A percentile compares a stretch with the other conserved stretches of the same genome.
Evolutionary conservation across 192 early-diverging fungal genomes (phyloP).

Genomic region (Coemansia asiatica): DNA sequence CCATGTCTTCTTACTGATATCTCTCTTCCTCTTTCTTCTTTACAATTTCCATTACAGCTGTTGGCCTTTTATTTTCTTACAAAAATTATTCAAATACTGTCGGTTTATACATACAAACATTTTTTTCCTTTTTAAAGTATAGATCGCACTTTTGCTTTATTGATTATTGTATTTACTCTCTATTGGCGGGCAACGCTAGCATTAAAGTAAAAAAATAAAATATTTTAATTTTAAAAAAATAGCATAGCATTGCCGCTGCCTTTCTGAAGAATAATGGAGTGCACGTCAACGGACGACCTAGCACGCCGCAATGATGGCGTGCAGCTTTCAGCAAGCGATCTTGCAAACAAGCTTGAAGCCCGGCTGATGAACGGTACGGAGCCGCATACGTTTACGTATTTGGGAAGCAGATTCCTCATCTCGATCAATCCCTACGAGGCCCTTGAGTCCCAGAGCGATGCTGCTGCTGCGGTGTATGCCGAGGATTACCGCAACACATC

Average conservation of each 20-base stretch:
- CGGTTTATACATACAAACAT: too few relatives aligned
- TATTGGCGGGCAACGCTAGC: neutral
- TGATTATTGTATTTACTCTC: neutral
- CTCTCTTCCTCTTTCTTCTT: too few relatives aligned
- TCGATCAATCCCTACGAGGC: slow-evolving; percentile 69
- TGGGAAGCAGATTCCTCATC: slow-evolving; percentile 69
- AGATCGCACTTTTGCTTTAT: neutral
- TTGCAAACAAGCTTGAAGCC: slow-evolving; percentile 57
- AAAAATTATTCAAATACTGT: too few relatives aligned
- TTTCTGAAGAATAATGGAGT: slow-evolving; percentile 27
- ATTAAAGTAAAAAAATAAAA: neutral
- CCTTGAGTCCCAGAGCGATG: slow-evolving; percentile 59
- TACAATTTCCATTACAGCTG: too few relatives aligned
- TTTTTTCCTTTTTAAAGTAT: too few relatives aligned
- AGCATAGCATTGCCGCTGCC: neutral
- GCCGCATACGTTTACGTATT: slow-evolving; percentile 64
- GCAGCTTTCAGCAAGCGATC: slow-evolving; percentile 38
- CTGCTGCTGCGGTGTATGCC: slow-evolving; percentile 71
- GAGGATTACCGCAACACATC: slow-evolving; percentile 68
- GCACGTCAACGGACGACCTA: slow-evolving; percentile 41
- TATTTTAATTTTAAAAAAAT: too few relatives aligned
- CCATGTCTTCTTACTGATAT: too few relatives aligned
- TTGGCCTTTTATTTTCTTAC: too few relatives aligned
- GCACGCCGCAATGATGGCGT: slow-evolving; percentile 54
- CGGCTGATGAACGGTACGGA: slow-evolving; percentile 45